Base-by-base conservation (phyloP, 2,329 filamentous ascomycete species). In the Hypomyces rosellus region DNA sequence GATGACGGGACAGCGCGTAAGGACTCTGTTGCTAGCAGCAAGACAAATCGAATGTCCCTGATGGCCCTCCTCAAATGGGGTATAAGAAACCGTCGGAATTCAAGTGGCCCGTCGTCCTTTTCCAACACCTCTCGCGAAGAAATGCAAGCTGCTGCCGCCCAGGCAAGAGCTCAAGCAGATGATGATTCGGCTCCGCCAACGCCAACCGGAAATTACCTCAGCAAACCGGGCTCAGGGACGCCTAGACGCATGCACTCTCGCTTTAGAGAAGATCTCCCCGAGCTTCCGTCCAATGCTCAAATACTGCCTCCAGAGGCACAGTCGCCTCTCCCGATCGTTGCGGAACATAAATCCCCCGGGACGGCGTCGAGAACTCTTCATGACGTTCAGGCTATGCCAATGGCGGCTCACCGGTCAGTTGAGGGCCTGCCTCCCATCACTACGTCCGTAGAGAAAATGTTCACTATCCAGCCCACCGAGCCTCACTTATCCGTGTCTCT, bases 71-170 rank as follows among this genome's bases (percentile, higher is more conserved):
- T 96, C 68, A 82, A 81, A 60, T 86, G 86, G 66, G 80, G 80
- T 25, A 76, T 74, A 69, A 73, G 80, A 74, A 75, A 73, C 66
- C 74, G 78, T 70, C 68, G 81, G 67, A 63, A 72, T 63, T 68
- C 78, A 64, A 55, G 75, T 64, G 55, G 75, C 63, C 77, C 86
- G 3, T 86, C 88, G 0, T 90, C 91, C n/a, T 93, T 95, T 64
- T 90, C 89, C 4, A 96, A 96, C 61, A 88, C 89, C 0, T 96
- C 91, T 1, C 81, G 90, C 55, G 91, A 96, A 62, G 95, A 91
- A 14, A 92, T 96, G 75, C 59, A 61, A 30, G 57, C 57, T 16
- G 57, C 62, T 5, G 65, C 69, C 34, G 62, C 64, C 15, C 61
- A 66, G 38, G 66, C 66, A 20, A 65, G 56, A 51, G 55, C 67